Conservation (phyloP, 139 green algal species). For the Chlorella sp. region DNA sequence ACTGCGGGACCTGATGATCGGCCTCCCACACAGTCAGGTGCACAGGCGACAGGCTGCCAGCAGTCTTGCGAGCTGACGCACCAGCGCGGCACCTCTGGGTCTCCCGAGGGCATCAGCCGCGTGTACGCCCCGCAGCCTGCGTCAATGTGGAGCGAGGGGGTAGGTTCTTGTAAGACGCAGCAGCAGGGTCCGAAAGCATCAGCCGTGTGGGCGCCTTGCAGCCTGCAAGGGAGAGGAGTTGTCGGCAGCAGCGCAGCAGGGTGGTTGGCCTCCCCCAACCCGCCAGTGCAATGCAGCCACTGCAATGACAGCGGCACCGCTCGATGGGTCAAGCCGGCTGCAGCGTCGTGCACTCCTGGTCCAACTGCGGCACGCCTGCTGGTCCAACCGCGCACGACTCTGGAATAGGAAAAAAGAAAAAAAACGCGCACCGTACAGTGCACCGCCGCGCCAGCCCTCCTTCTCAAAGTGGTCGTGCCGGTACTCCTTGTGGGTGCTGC, state of each 20-base stretch:
- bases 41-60: too few species aligned
- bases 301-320: too few species aligned
- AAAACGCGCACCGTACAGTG: conserved; percentile 13
- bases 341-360: too few species aligned
- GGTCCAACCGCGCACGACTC: conserved; percentile 52
- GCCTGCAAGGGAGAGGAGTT: background rate
- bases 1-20: too few species aligned
- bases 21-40: too few species aligned
- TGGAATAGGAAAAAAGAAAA: too few species aligned
- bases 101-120: conserved; percentile 58
- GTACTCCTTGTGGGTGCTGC: conserved; percentile 24
- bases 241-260: background rate
- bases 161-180: background rate
- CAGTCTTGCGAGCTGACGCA: conserved; percentile 13
- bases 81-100: conserved; percentile 69
- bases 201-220: background rate
- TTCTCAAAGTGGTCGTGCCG: conserved; percentile 60
- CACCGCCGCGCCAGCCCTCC: conserved; percentile 58
- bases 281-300: conserved; percentile 62
- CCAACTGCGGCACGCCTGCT: too few species aligned
- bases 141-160: background rate
- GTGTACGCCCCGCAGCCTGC: conserved; percentile 56
- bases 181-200: background rate
- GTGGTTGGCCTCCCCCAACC: conserved; percentile 13
- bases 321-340: too few species aligned